phyloP scores from a whole-genome alignment of 257 asterid species.

The Solanum clarkiae region DNA sequence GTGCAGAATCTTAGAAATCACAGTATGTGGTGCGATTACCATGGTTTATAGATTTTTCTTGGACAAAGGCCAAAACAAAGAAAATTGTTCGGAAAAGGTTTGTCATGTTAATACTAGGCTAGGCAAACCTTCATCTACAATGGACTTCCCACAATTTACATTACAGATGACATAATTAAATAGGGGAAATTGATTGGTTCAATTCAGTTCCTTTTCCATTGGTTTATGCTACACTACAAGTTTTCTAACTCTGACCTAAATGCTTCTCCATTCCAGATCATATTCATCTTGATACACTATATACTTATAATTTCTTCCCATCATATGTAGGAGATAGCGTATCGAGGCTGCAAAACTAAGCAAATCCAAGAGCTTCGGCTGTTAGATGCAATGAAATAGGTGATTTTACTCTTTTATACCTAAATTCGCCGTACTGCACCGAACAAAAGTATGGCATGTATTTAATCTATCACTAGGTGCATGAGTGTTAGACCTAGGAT shows the following conservation, averaged over 20 bases:
- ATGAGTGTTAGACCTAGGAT: not conserved
- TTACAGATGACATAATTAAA: not conserved
- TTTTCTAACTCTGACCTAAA: not conserved
- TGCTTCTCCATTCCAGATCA: not conserved
- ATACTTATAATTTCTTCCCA: not conserved
- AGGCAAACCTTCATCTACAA: not conserved
- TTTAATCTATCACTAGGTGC: not conserved
- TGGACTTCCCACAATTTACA: not conserved
- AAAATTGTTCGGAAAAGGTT: not conserved
- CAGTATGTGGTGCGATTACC: not conserved
- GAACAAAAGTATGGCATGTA: not conserved
- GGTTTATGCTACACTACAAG: not conserved
- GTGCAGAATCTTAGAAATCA: not conserved
- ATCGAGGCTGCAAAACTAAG: not conserved
- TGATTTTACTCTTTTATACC: not conserved
- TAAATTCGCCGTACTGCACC: not conserved
- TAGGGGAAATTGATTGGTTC: not conserved
- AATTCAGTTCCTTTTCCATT: not conserved
- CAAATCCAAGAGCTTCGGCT: not conserved
- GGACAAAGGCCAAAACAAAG: not conserved
- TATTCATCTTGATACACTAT: not conserved
- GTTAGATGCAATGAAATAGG: not conserved
- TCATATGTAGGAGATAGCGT: not conserved
- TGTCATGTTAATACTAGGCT: not conserved
- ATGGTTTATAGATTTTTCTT: not conserved